Evolutionary conservation across 495 filamentous ascomycete genomes (phyloP).

Genomic region (Thozetella sp.): DNA sequence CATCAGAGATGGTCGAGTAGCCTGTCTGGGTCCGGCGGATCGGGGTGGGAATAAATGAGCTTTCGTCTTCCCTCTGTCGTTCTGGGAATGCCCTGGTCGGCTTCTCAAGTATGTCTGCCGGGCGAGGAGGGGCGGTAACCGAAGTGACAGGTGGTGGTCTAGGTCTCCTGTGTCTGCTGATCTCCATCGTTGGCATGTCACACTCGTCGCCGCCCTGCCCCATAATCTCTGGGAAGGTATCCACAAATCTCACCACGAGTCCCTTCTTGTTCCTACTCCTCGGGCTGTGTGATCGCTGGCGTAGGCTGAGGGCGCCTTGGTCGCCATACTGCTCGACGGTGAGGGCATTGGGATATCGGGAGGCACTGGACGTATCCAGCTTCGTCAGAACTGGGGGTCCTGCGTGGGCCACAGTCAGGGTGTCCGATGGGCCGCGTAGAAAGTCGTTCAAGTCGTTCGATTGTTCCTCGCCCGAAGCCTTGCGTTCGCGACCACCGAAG

Average conservation of each 20-base stretch:
- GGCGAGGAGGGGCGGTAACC: conserved; percentile 18
- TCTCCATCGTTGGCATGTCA: conserved; percentile 66
- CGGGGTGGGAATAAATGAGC: conserved; percentile 32
- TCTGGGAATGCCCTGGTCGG: conserved; percentile 18
- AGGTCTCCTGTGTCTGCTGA: conserved; percentile 54
- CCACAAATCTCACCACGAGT: conserved; percentile 70
- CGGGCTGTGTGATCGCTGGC: conserved; percentile 31
- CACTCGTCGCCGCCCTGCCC: conserved; percentile 87
- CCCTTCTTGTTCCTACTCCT: conserved; percentile 48
- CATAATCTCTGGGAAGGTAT: conserved; percentile 72
- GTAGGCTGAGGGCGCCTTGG: conserved; percentile 14
- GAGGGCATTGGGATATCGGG: conserved; percentile 44
- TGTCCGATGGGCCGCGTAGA: conserved; percentile 41
- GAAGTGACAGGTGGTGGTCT: conserved; percentile 32
- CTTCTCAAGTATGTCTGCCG: conserved; percentile 13
- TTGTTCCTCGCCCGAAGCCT: conserved; percentile 37
- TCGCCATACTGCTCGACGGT: conserved; percentile 26
- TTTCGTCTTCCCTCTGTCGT: conserved; percentile 19
- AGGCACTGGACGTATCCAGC: conserved; percentile 44
- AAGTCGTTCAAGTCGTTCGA: conserved; percentile 43
- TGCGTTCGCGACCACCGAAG: conserved; percentile 42
- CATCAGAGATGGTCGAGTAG: conserved; percentile 28
- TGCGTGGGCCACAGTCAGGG: conserved; percentile 37
- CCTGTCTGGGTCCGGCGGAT: conserved; percentile 52
- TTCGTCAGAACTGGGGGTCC: conserved; percentile 39